Evolutionary conservation across 306 rosid species (phyloP).

Genomic region (Citrullus mucosospermus): DNA sequence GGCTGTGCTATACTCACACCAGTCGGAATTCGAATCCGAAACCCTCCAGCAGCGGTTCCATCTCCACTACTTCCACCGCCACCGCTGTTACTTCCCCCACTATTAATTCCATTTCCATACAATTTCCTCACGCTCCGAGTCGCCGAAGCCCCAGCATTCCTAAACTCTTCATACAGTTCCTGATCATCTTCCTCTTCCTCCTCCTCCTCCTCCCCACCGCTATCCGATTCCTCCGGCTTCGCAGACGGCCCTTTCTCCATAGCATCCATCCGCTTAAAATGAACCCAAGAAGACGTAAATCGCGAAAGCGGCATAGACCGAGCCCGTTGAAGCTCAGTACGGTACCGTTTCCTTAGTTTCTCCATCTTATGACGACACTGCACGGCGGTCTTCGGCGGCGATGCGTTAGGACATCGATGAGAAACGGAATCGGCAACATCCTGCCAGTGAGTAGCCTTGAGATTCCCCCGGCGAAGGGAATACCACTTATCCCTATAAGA

Average conservation of each 20-base stretch:
- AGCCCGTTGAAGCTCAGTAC: slow-evolving; percentile 79
- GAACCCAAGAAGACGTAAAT: slow-evolving; percentile 69
- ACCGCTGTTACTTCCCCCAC: slow-evolving; percentile 13
- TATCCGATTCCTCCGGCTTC: slow-evolving; percentile 41
- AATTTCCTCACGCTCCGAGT: slow-evolving; percentile 41
- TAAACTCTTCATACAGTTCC: slow-evolving; percentile 46
- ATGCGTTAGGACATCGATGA: slow-evolving; percentile 41
- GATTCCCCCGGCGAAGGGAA: slow-evolving; percentile 80
- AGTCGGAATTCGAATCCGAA: slow-evolving; percentile 64
- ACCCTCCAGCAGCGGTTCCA: slow-evolving; percentile 21
- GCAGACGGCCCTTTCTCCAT: slow-evolving; percentile 76
- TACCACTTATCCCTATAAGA: slow-evolving; percentile 85
- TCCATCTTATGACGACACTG: slow-evolving; percentile 99
- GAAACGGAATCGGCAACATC: slow-evolving; percentile 81
- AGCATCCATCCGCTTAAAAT: slow-evolving; percentile 77
- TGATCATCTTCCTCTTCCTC: slow-evolving; percentile 49
- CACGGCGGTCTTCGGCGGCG: slow-evolving; percentile 76
- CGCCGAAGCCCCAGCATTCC: slow-evolving; percentile 35
- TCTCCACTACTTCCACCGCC: slow-evolving; percentile 11
- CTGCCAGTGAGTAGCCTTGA: slow-evolving; percentile 91
- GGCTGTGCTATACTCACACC: slow-evolving; percentile 69
- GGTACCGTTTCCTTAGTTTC: slow-evolving; percentile 77
- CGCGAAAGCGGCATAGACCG: slow-evolving; percentile 44
- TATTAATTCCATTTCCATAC: slow-evolving; percentile 40
- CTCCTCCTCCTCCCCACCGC: slow-evolving; percentile 24